Evolutionary conservation across 148 eudicot species (phyloP).

Genomic region (Amaranthus hypochondriacus): DNA sequence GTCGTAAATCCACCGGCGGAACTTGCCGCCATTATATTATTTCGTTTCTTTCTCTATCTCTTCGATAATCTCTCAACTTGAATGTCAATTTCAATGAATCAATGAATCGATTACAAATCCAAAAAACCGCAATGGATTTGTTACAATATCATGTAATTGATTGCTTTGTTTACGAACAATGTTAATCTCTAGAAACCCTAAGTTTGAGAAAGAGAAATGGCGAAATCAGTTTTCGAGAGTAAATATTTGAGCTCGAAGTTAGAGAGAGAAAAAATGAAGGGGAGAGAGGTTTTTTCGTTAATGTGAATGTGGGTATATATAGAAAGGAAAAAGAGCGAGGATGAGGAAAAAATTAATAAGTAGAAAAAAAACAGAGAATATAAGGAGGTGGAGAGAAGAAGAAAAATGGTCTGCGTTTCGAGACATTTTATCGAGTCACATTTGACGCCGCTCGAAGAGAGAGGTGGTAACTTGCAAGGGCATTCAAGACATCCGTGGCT

Average conservation of each 20-base stretch:
- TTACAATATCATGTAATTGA: not conserved
- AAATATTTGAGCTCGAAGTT: not conserved
- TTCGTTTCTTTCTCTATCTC: not conserved
- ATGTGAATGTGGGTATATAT: not conserved
- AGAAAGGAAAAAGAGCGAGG: not conserved
- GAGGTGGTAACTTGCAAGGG: not conserved
- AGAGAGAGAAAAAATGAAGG: slow-evolving; percentile 1
- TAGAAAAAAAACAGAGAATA: not conserved
- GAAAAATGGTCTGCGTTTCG: not conserved
- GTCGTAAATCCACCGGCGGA: slow-evolving; percentile 52
- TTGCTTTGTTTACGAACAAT: not conserved
- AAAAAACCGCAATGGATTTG: not conserved
- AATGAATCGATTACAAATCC: not conserved
- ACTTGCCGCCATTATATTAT: slow-evolving; percentile 43
- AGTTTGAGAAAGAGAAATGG: slow-evolving; percentile 9
- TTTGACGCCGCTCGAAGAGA: not conserved
- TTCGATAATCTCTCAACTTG: not conserved
- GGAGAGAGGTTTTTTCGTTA: not conserved
- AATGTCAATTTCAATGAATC: slow-evolving; percentile 20
- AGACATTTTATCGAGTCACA: slow-evolving; percentile 1
- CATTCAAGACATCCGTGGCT: no score
- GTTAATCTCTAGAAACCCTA: slow-evolving; percentile 13
- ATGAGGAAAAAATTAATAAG: not conserved
- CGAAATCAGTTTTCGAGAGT: not conserved
- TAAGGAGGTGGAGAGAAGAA: no score